phyloP scores from a whole-genome alignment of 257 asterid species.

The Cruciata laevipes region DNA sequence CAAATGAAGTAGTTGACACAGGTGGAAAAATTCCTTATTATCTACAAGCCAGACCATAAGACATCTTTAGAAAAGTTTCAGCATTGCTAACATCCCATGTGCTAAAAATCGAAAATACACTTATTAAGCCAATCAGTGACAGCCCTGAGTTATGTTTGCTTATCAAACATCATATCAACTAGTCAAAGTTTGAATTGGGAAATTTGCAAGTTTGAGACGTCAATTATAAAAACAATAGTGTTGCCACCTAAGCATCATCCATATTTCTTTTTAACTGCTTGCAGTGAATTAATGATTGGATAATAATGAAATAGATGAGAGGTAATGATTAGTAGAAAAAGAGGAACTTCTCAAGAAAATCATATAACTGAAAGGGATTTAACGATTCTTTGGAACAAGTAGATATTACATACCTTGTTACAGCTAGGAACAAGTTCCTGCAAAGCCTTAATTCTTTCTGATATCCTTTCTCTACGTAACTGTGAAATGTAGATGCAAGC shows the following conservation, averaged over 20 bases:
- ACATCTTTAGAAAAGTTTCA: background rate
- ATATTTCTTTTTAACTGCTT: background rate
- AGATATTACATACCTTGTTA: slow-evolving; percentile 51
- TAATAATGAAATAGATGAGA: background rate
- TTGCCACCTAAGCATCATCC: background rate
- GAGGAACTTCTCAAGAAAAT: background rate
- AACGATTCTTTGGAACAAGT: background rate
- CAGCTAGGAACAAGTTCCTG: slow-evolving; percentile 93
- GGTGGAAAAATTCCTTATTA: background rate
- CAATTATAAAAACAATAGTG: background rate
- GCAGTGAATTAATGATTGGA: background rate
- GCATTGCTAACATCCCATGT: background rate
- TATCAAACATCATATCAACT: background rate
- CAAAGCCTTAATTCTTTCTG: slow-evolving; percentile 86
- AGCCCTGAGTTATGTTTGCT: background rate
- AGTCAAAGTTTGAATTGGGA: background rate
- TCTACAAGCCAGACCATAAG: background rate
- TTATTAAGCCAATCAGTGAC: background rate
- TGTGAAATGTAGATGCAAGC: slow-evolving; percentile 25
- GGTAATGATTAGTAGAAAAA: background rate
- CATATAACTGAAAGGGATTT: background rate
- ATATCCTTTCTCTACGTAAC: slow-evolving; percentile 84
- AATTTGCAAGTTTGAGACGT: background rate
- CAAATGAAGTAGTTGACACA: background rate
- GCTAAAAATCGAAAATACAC: background rate